phyloP scores from a whole-genome alignment of 768 basidiomycete genomes.

The Agaricus sinodeliciosus region DNA sequence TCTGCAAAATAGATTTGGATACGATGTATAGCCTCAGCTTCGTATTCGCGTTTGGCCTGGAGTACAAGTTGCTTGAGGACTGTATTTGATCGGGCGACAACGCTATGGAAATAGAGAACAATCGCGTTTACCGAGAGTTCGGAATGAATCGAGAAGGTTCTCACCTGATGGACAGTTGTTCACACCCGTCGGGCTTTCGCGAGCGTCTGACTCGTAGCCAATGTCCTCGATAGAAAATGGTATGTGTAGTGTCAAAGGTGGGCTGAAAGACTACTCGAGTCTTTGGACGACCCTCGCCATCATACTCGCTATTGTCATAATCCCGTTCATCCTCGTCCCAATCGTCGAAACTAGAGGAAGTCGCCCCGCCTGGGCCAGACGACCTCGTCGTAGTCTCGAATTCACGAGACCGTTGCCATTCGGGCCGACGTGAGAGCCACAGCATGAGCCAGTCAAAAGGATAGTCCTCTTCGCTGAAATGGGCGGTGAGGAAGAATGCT shows the following conservation, averaged over 20 bases:
- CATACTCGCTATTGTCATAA: constrained; percentile 31
- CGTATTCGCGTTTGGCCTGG: constrained; percentile 85
- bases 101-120: constrained; percentile 26
- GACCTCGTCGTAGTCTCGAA: constrained; percentile 84
- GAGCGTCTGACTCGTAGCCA: constrained; percentile 74
- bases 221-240: constrained; percentile 80
- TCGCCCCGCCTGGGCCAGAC: constrained; percentile 50
- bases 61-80: constrained; percentile 86
- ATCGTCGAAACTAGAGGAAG: constrained; percentile 37
- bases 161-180: constrained; percentile 73
- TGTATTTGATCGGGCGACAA: constrained; percentile 76
- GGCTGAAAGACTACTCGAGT: constrained; percentile 86
- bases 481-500: constrained; percentile 86
- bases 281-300: constrained; percentile 45
- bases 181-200: constrained; percentile 64
- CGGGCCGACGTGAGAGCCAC: constrained; percentile 77
- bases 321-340: constrained; percentile 25
- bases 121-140: background rate
- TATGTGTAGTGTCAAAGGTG: constrained; percentile 82
- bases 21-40: constrained; percentile 79
- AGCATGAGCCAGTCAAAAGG: constrained; percentile 91
- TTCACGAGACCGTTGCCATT: constrained; percentile 86
- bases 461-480: constrained; percentile 87
- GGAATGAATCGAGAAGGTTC: constrained; percentile 4
- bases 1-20: constrained; percentile 91